Percentiles rank a stretch among this genome's conserved stretches.
phyloP scores from a whole-genome alignment of 2,329 filamentous ascomycete genomes.

The Eurotiales sp. region DNA sequence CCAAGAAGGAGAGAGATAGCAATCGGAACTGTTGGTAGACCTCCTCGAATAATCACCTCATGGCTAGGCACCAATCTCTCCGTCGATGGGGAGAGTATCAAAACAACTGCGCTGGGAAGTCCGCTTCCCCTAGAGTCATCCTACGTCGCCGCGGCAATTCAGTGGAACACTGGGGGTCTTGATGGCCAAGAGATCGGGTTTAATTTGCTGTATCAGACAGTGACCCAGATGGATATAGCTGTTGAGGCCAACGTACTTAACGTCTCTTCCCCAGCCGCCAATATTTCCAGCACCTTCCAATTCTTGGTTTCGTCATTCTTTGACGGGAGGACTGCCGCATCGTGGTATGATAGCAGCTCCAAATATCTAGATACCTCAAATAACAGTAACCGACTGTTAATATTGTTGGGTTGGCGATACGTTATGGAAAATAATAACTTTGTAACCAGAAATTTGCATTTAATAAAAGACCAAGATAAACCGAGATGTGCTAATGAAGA shows the following conservation, averaged over 20 bases:
- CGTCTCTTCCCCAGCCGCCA: not conserved
- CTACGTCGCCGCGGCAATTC: not conserved
- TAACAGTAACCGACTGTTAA: no score
- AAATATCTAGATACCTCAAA: no score
- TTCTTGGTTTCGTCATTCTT: not conserved
- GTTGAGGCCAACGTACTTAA: not conserved
- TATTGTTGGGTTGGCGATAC: no score
- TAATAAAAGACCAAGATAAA: no score
- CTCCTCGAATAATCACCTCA: no score
- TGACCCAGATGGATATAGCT: not conserved
- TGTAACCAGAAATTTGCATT: no score
- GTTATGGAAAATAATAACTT: no score
- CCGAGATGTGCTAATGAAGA: no score
- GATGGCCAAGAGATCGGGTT: not conserved
- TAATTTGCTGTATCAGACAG: not conserved
- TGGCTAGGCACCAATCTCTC: no score
- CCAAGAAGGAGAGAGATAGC: constrained; percentile 57
- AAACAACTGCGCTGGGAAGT: no score
- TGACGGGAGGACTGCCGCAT: not conserved
- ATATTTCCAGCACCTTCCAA: not conserved
- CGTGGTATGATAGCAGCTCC: not conserved
- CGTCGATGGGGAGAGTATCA: no score
- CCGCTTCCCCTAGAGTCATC: not conserved
- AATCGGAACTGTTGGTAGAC: constrained; percentile 38
- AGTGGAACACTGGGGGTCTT: not conserved